Evolutionary conservation across 306 rosid genomes (phyloP), one percentile per base, ranked within the genome.

Genomic region (Ziziphus jujuba): DNA sequence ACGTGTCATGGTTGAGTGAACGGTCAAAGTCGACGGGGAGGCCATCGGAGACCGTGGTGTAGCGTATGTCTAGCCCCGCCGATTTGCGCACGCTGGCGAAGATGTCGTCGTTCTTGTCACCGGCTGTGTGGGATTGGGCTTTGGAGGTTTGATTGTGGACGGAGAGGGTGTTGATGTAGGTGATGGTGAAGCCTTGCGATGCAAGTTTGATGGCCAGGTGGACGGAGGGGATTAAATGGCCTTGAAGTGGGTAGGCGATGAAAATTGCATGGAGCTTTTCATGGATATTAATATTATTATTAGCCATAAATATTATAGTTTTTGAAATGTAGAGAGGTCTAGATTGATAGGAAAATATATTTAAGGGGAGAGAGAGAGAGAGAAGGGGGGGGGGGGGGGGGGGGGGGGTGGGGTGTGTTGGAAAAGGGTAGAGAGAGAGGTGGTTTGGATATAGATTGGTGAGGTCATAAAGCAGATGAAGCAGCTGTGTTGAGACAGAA

Each of bases 171-270:
- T 84, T 87, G 83, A 87, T 47, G 75, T 75, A 87, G 61, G 90
- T 82, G 49, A 84, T 56, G 73, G 73, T 78, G 75, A 84, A 80
- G 68, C 90, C 90, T 4, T 70, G 74, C 0, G 86, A 72, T 7
- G 93, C 88, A 0, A 87, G 90, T 56, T 82, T 72, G 70, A 80
- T 69, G 67, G 90, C 90, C 9, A 84, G 72, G 40, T 84, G 81
- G 60, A 82, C 84, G 17, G 84, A 15, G 0, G 90, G 90, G 78
- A 73, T 84, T 22, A 87, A 63, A n/a, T 84, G 93, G 52, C 93
- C 93, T 80, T 84, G 93, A 11, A 84, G 81, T 14, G 88, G 90
- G 79, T 67, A 82, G 24, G 93, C 23, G 21, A 84, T 34, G 83
- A 82, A 76, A 43, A 87, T 68, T 36, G 84, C 93, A 19, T 87